These are phyloP conservation scores for Parathielavia appendiculata DNA, from an alignment of 495 filamentous ascomycete species.

Conservation along the genomic window DNA sequence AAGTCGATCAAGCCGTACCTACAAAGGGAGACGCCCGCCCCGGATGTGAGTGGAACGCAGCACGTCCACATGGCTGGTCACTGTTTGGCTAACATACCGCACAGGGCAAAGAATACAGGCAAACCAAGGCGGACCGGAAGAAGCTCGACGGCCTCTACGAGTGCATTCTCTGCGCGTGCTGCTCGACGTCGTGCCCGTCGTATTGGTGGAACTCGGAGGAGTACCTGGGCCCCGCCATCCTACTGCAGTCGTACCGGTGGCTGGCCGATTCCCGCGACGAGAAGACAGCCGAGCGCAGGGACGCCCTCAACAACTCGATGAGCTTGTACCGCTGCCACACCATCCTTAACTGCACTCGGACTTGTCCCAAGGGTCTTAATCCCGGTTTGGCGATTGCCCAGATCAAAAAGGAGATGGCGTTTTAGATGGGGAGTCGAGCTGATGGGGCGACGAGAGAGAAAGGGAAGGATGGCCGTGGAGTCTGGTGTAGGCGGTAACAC, in stretches of 20 bases:
- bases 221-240: slow-evolving; percentile 93
- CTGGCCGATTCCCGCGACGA: slow-evolving; percentile 89
- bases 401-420: slow-evolving; percentile 97
- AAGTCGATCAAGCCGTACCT: slow-evolving; percentile 99
- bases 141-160: slow-evolving; percentile 99
- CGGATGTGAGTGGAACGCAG: slow-evolving; percentile 56
- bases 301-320: slow-evolving; percentile 94
- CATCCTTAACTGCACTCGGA: slow-evolving; percentile 94
- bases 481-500: neutral
- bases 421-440: slow-evolving; percentile 35
- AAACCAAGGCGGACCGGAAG: slow-evolving; percentile 81
- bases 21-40: slow-evolving; percentile 71
- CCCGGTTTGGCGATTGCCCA: slow-evolving; percentile 89
- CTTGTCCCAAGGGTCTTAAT: slow-evolving; percentile 97
- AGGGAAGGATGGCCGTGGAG: slow-evolving; percentile 3
- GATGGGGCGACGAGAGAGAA: neutral
- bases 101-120: slow-evolving; percentile 82
- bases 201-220: slow-evolving; percentile 99
- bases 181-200: slow-evolving; percentile 93
- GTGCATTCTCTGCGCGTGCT: slow-evolving; percentile 99
- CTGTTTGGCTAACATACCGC: slow-evolving; percentile 15
- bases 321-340: slow-evolving; percentile 98
- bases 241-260: slow-evolving; percentile 97
- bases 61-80: no score
- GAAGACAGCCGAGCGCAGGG: slow-evolving; percentile 77